These are phyloP conservation scores for Fusarium hostae DNA, from an alignment of 2,329 filamentous ascomycete genomes.

Conservation along the genomic window DNA sequence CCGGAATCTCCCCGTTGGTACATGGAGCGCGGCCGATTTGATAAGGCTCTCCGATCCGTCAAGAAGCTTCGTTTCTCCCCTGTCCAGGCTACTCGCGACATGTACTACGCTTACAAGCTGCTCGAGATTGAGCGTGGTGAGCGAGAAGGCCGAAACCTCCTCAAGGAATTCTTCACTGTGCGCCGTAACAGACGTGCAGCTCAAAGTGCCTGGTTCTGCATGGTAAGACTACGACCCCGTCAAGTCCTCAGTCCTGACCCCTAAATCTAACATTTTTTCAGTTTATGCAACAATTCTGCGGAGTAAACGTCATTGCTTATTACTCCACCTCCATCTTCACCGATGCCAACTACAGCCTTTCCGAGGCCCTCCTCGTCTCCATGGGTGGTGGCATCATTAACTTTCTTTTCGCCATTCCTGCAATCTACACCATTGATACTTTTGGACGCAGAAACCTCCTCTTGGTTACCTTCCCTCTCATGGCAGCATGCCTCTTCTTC, in stretches of 20 bases:
- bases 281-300: conserved; percentile 53
- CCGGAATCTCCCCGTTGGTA: conserved; percentile 66
- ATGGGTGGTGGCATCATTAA: conserved; percentile 68
- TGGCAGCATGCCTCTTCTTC: conserved; percentile 65
- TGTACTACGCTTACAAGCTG: conserved; percentile 60
- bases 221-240: conserved; percentile 38
- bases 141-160: conserved; percentile 44
- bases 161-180: conserved; percentile 53
- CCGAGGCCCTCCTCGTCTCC: conserved; percentile 61
- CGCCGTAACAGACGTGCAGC: conserved; percentile 52
- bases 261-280: conserved; percentile 1
- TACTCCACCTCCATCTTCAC: conserved; percentile 60
- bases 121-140: conserved; percentile 48
- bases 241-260: too few relatives aligned
- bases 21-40: conserved; percentile 60
- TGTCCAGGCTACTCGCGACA: conserved; percentile 62
- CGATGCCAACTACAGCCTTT: conserved; percentile 54
- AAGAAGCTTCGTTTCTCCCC: conserved; percentile 58
- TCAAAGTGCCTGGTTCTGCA: conserved; percentile 51
- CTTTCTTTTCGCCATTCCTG: conserved; percentile 68
- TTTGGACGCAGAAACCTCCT: conserved; percentile 66
- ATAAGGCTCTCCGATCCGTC: conserved; percentile 58
- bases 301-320: conserved; percentile 67
- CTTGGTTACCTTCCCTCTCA: conserved; percentile 67
- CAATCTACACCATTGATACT: conserved; percentile 68